Evolutionary conservation across 78 protist genomes (phyloP), one percentile per base, ranked within the genome.

Genomic region (Planoprotostelium fungivorum): DNA sequence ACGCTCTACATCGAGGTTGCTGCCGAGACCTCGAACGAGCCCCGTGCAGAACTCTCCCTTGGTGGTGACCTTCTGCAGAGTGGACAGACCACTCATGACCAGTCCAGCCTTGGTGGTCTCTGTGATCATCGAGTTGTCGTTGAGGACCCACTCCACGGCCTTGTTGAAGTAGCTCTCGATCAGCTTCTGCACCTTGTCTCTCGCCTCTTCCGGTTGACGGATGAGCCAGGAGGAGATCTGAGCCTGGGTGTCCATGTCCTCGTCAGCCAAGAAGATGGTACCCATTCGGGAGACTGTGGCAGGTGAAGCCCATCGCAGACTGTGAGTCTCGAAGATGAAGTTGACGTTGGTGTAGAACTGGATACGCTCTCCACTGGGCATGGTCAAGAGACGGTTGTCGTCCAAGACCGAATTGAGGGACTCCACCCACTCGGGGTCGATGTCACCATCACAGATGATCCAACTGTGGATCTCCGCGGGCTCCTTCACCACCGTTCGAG

Each of bases 211-310:
- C n/a, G 88, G 89, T 37, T 94, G 88, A 16, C 88, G 73, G 35
- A 83, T 39, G n/a, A 96, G 86, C 90, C 88, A 95, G 31, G 90
- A 95, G 5, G n/a, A 36, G 38, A 91, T 92, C 83, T 93, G 38
- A 97, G 92, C 95, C 87, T 38, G 89, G 23, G 95, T 83, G 28
- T 95, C 84, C 37, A 96, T 83, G 16, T 88, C 93, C 38, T 96
- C 98, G 39, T 96, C 98, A 86, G 94, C 63, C 94, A 98, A 97
- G 99, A 99, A 98, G 39, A 98, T 98, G 99, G 98, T 99, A 84
- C 99, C 99, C 87, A 99, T 97, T n/a, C 99, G 97, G 0, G 98
- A 94, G 34, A 99, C 99, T 0, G 99, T 99, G 85, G 99, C 99
- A 0, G 92, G 97, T 0, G 99, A 98, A 25, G 99, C 99, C 39